Conservation (phyloP, 1,284 basidiomycete genomes). For the Microstroma glucosiphilum region DNA sequence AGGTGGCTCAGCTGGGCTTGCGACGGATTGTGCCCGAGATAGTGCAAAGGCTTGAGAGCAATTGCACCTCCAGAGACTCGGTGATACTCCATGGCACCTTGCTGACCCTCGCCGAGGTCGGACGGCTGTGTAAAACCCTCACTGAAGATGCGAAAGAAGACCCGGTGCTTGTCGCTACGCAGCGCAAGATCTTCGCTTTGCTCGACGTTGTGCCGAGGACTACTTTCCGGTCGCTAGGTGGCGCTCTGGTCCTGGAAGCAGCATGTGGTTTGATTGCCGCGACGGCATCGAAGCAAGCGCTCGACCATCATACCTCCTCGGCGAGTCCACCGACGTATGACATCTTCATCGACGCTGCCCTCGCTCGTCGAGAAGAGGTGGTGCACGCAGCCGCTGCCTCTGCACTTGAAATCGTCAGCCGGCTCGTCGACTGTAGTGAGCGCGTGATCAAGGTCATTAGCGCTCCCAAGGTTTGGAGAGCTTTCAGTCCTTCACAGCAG, state of each 20-base stretch:
- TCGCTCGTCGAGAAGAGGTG: slow-evolving; percentile 62
- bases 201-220: slow-evolving; percentile 59
- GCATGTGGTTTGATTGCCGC: slow-evolving; percentile 68
- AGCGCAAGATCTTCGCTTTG: slow-evolving; percentile 54
- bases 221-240: slow-evolving; percentile 63
- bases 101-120: slow-evolving; percentile 66
- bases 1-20: slow-evolving; percentile 64
- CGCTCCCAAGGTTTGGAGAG: slow-evolving; percentile 57
- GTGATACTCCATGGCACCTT: slow-evolving; percentile 76
- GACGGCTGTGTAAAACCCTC: slow-evolving; percentile 52
- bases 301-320: slow-evolving; percentile 14
- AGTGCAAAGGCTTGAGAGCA: slow-evolving; percentile 17
- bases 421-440: slow-evolving; percentile 58
- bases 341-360: slow-evolving; percentile 64
- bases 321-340: slow-evolving; percentile 56
- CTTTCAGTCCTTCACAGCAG: slow-evolving; percentile 60
- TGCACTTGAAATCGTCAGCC: slow-evolving; percentile 64
- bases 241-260: slow-evolving; percentile 64
- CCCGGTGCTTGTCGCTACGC: neutral
- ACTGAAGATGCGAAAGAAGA: slow-evolving; percentile 6
- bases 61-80: slow-evolving; percentile 64
- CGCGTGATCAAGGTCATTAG: slow-evolving; percentile 48
- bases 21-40: slow-evolving; percentile 19
- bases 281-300: slow-evolving; percentile 50
- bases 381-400: slow-evolving; percentile 70